These are phyloP conservation scores for Oryza coarctata DNA, from an alignment of 176 grass and related monocot genomes.

Conservation along the genomic window DNA sequence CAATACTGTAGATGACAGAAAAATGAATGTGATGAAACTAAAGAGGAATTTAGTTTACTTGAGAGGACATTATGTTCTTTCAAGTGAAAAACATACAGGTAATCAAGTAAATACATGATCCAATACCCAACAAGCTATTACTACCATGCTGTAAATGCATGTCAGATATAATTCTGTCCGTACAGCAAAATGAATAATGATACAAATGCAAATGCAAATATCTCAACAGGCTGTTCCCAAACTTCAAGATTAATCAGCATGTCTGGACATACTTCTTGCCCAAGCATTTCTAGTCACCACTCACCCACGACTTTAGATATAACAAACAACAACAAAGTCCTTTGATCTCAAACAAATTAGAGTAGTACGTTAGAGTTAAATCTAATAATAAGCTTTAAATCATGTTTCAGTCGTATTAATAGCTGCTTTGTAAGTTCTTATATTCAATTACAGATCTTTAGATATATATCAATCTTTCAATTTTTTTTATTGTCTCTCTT, in stretches of 20 bases:
- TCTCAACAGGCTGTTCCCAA: neutral
- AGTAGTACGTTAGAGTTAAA: too few relatives aligned
- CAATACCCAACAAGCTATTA: neutral
- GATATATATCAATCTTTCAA: too few relatives aligned
- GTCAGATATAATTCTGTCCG: conserved; percentile 17
- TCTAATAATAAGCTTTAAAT: too few relatives aligned
- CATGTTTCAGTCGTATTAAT: too few relatives aligned
- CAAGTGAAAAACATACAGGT: conserved; percentile 12
- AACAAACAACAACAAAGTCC: too few relatives aligned
- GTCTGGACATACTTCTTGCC: conserved; percentile 5
- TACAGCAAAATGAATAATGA: conserved; percentile 22
- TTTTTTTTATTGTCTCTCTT: too few relatives aligned
- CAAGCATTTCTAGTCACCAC: conserved; percentile 8
- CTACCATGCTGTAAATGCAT: conserved; percentile 11
- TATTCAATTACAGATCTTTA: too few relatives aligned
- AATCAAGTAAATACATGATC: conserved; percentile 16
- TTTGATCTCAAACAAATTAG: too few relatives aligned
- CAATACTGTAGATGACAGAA: conserved; percentile 60
- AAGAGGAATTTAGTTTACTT: conserved; percentile 14
- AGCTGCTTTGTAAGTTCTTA: too few relatives aligned
- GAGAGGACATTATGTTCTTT: neutral
- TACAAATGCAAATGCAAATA: neutral
- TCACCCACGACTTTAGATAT: neutral
- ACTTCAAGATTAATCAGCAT: conserved; percentile 14
- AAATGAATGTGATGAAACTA: conserved; percentile 16